Percentiles rank a stretch among this genome's conserved stretches.
Conservation (phyloP, 129 eudicot genomes). For the Daucus carota region DNA sequence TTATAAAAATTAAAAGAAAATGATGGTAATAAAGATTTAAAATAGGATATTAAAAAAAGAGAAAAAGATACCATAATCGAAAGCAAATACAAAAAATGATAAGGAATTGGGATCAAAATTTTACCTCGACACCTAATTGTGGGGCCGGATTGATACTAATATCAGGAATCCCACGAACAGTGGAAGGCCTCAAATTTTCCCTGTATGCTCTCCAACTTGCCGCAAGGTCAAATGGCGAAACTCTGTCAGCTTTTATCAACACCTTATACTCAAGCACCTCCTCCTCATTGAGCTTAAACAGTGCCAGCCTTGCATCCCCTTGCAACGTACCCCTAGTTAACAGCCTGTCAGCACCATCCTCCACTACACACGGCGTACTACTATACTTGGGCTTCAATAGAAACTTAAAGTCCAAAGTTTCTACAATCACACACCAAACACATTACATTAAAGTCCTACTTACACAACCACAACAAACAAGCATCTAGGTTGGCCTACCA, state of each 20-base stretch:
- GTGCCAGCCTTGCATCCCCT: slow-evolving; percentile 66
- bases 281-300: slow-evolving; percentile 51
- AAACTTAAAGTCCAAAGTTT: slow-evolving; percentile 93
- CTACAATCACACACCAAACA: slow-evolving; percentile 28
- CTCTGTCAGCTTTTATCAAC: slow-evolving; percentile 62
- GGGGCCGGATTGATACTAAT: slow-evolving; percentile 58
- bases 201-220: slow-evolving; percentile 96
- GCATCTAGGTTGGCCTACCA: slow-evolving; percentile 33
- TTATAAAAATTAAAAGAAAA: background rate
- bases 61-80: background rate
- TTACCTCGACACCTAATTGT: slow-evolving; percentile 52
- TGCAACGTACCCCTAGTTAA: slow-evolving; percentile 62
- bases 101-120: background rate
- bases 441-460: background rate
- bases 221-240: slow-evolving; percentile 97
- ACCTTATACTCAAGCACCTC: slow-evolving; percentile 70
- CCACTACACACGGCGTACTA: slow-evolving; percentile 54
- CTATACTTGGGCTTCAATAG: slow-evolving; percentile 61
- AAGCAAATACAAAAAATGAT: background rate
- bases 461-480: background rate
- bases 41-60: too few species aligned
- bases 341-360: slow-evolving; percentile 78
- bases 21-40: background rate
- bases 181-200: slow-evolving; percentile 78
- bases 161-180: slow-evolving; percentile 96